Evolutionary conservation across 2,329 filamentous ascomycete genomes (phyloP).

Genomic region (Scortechinia acanthostroma): DNA sequence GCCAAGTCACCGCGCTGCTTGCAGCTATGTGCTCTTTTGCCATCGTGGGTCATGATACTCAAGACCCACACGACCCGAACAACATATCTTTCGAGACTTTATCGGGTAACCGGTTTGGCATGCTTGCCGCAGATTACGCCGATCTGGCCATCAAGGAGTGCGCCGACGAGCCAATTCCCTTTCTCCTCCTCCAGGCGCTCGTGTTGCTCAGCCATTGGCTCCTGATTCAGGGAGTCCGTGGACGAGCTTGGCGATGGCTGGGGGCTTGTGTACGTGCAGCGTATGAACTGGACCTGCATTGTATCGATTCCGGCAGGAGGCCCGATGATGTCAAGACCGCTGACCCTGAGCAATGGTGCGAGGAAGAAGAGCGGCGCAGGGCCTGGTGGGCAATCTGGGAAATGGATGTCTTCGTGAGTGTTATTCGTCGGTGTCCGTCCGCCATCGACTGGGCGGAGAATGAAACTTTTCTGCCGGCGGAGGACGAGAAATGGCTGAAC

Average conservation of each 20-base stretch:
- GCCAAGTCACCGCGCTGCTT: slow-evolving; percentile 13
- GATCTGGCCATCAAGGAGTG: slow-evolving; percentile 18
- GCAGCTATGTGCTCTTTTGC: slow-evolving; percentile 20
- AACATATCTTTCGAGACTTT: slow-evolving; percentile 10
- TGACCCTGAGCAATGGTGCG: slow-evolving; percentile 12
- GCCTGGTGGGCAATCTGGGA: slow-evolving; percentile 32
- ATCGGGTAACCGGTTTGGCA: too few relatives aligned
- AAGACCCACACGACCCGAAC: slow-evolving; percentile 4
- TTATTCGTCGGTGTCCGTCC: slow-evolving; percentile 24
- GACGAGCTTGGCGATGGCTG: slow-evolving; percentile 22
- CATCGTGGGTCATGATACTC: slow-evolving; percentile 9
- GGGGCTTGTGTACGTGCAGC: slow-evolving; percentile 16
- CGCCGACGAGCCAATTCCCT: slow-evolving; percentile 17
- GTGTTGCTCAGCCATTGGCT: slow-evolving; percentile 22
- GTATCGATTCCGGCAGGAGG: slow-evolving; percentile 9
- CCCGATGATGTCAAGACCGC: slow-evolving; percentile 5
- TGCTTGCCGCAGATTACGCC: slow-evolving; percentile 12
- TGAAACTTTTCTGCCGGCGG: slow-evolving; percentile 21
- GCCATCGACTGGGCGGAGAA: slow-evolving; percentile 24
- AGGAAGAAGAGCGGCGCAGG: slow-evolving; percentile 23
- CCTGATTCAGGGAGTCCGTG: slow-evolving; percentile 21
- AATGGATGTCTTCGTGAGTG: slow-evolving; percentile 29
- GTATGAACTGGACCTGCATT: slow-evolving; percentile 23
- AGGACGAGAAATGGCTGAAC: slow-evolving; percentile 22
- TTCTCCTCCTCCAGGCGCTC: slow-evolving; percentile 24